Conservation (phyloP, 176 grass and related monocot genomes). For the Rhynchospora pubera region DNA sequence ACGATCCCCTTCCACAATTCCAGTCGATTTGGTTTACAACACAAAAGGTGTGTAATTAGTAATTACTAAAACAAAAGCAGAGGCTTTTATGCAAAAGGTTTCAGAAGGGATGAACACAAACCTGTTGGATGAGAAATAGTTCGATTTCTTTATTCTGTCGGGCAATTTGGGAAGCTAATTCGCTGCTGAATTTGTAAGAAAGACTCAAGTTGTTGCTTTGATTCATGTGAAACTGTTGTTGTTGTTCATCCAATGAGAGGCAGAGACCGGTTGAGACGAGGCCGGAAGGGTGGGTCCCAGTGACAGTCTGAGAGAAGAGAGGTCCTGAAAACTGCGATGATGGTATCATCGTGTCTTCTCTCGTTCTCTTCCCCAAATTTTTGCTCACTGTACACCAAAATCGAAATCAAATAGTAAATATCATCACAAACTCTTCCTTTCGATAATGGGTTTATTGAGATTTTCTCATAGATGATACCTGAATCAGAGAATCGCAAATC, state of each 20-base stretch:
- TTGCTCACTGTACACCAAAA: not conserved
- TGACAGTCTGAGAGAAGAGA: not conserved
- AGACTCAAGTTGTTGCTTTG: slow-evolving; percentile 25
- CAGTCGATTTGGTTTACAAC: not conserved
- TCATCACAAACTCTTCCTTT: not conserved
- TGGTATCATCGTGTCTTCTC: not conserved
- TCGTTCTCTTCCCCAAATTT: slow-evolving; percentile 19
- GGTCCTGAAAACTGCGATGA: not conserved
- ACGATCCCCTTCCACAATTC: not conserved
- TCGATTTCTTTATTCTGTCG: slow-evolving; percentile 58
- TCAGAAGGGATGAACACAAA: slow-evolving; percentile 8
- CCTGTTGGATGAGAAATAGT: slow-evolving; percentile 63
- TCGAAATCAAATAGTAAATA: not conserved
- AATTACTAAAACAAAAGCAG: not conserved
- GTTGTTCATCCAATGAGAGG: slow-evolving; percentile 67
- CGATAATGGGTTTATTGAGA: not conserved
- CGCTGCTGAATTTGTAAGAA: slow-evolving; percentile 35
- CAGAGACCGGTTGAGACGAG: slow-evolving; percentile 78
- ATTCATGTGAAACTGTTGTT: slow-evolving; percentile 36
- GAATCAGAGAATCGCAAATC: slow-evolving; percentile 16
- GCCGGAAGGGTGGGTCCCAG: not conserved
- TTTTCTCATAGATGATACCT: not conserved
- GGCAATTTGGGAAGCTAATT: slow-evolving; percentile 52
- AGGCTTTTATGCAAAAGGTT: not conserved
- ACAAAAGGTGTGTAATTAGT: not conserved